Percentiles rank a stretch among this genome's conserved stretches.
phyloP scores from a whole-genome alignment of 192 early-diverging fungal genomes.

The Rhizophagus prolifer region DNA sequence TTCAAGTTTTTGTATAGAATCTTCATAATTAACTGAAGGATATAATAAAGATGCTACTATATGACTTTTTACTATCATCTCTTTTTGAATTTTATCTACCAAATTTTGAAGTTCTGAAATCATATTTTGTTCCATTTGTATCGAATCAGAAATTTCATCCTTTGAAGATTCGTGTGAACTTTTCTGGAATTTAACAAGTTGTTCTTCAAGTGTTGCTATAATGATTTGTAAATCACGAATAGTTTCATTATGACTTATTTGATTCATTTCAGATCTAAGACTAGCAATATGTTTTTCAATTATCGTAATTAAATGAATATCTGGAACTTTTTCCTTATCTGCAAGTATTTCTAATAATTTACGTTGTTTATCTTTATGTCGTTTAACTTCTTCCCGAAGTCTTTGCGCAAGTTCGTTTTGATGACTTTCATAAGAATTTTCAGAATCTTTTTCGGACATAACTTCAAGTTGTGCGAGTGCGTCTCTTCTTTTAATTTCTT shows the following conservation, averaged over 20 bases:
- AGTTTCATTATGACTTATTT: not conserved
- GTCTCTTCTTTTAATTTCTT: slow-evolving; percentile 29
- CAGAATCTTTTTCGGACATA: slow-evolving; percentile 8
- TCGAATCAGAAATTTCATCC: not conserved
- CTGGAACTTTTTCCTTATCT: not conserved
- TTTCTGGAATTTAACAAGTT: not conserved
- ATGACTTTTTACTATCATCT: not conserved
- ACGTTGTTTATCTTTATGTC: slow-evolving; percentile 20
- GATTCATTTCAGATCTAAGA: slow-evolving; percentile 1
- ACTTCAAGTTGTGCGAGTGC: slow-evolving; percentile 11
- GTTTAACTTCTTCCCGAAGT: slow-evolving; percentile 24
- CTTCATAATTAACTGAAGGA: not conserved
- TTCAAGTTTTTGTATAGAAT: not conserved
- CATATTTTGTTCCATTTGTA: not conserved
- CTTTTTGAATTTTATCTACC: not conserved
- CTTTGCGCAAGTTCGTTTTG: slow-evolving; percentile 7
- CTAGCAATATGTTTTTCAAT: not conserved
- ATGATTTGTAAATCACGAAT: not conserved
- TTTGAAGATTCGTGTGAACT: not conserved
- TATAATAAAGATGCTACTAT: not conserved
- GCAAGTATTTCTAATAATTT: slow-evolving; percentile 2
- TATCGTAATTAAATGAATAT: not conserved
- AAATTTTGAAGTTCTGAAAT: not conserved
- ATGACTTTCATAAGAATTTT: not conserved
- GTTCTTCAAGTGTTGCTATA: not conserved